Base-by-base conservation (phyloP, 148 eudicot species). In the Nepenthes mirabilis region DNA sequence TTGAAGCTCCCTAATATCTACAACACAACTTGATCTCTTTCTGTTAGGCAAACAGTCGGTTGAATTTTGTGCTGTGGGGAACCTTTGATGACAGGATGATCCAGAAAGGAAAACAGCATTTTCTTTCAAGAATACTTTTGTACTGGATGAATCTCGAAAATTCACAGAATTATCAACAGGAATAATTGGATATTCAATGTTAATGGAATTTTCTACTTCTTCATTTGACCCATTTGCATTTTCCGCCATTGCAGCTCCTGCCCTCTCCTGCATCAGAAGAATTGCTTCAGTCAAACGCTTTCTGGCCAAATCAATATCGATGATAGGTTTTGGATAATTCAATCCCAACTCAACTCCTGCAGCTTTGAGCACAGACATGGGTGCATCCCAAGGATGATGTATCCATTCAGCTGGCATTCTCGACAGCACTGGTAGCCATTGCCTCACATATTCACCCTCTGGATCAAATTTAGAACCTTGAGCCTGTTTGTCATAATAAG, bases 311-410 rank as follows among this genome's bases (percentile, higher is more conserved):
- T 93, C 96, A 2, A 80, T 68, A 47, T 93, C 95, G 13, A 93
- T 67, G 55, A 93, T 68, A 12, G 99, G 99, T 37, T 79, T 79
- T 14, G 99, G 96, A 54, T 93, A 93, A 76, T 93, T 93, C 33
- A 60, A 43, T 55, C 99, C 99, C 35, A 93, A 58, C 47, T 93
- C 99, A 11, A 93, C 85, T 58, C 99, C 99, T 35, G 99, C 86
- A 34, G 91, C 71, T 80, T 61, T 79, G 8, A 93, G 95, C 54
- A 88, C 85, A 12, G 76, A 47, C 37, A 40, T 37, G 57, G 99
- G 95, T 9, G 96, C 95, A 63, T 93, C 79, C 94, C 94, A 93
- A 11, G 99, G 99, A 73, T 93, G 96, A 75, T 93, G 99, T 72
- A 93, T 93, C 96, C 96, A 93, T 40, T 86, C 99, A 1, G 90